Percentiles rank a stretch among this genome's conserved stretches.
phyloP scores from a whole-genome alignment of 2,329 filamentous ascomycete genomes.

The Aspergillus sp. region DNA sequence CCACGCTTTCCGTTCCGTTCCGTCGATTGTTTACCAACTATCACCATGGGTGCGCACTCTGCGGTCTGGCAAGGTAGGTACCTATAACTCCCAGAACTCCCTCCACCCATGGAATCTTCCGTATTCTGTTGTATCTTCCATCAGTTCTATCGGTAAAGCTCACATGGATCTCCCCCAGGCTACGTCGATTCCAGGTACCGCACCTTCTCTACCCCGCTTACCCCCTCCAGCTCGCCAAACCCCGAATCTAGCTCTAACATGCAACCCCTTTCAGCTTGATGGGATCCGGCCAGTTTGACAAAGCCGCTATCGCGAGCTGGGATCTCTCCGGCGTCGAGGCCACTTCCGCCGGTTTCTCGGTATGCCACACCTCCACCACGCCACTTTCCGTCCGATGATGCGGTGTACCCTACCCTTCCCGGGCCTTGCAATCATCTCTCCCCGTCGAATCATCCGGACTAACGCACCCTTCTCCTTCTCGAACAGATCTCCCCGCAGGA shows the following conservation, averaged over 20 bases:
- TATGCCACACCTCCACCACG: conserved; percentile 47
- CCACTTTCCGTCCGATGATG: background rate
- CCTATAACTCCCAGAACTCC: background rate
- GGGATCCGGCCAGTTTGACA: conserved; percentile 74
- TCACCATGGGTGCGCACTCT: conserved; percentile 37
- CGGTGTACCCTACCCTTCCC: background rate
- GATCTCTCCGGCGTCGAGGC: conserved; percentile 83
- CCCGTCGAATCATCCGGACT: background rate
- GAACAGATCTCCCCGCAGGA: conserved; percentile 53
- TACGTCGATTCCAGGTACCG: conserved; percentile 63
- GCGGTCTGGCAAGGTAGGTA: conserved; percentile 37
- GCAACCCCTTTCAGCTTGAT: conserved; percentile 63
- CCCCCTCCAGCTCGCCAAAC: conserved; percentile 9
- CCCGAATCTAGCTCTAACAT: conserved; percentile 11
- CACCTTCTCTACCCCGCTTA: conserved; percentile 12
- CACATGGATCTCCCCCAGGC: conserved; percentile 39
- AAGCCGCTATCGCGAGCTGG: conserved; percentile 78
- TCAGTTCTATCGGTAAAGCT: background rate
- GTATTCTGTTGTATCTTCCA: background rate
- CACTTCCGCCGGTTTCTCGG: conserved; percentile 66
- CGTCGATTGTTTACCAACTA: conserved; percentile 17
- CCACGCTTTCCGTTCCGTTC: conserved; percentile 10
- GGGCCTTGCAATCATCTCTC: background rate
- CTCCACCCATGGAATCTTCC: background rate
- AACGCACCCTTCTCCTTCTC: no score